phyloP scores from a whole-genome alignment of 2,329 filamentous ascomycete species.

The Decorospora gaudefroyi region DNA sequence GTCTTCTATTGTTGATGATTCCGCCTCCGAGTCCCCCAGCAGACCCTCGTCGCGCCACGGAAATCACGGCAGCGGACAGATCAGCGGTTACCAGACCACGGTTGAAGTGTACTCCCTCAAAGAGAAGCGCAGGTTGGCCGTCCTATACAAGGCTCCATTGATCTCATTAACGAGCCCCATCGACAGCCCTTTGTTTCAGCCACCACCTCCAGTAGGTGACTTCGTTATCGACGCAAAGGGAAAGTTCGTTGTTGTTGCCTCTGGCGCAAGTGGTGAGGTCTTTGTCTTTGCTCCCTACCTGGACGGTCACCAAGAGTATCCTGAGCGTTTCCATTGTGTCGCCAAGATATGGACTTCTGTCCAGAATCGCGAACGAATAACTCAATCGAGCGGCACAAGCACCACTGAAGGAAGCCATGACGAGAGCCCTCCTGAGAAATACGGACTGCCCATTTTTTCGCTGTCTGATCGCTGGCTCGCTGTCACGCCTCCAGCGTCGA shows the following conservation, averaged over 20 bases:
- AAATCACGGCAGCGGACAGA: conserved; percentile 36
- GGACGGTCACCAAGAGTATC: conserved; percentile 33
- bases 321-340: conserved; percentile 64
- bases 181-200: conserved; percentile 66
- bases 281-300: conserved; percentile 65
- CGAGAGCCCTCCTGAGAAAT: conserved; percentile 40
- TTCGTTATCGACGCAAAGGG: conserved; percentile 74
- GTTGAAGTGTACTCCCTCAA: conserved; percentile 87
- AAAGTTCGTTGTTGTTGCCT: conserved; percentile 73
- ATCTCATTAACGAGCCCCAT: conserved; percentile 61
- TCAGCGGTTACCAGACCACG: conserved; percentile 77
- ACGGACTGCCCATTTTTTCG: conserved; percentile 68
- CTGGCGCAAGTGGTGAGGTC: conserved; percentile 82
- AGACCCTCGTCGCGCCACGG: conserved; percentile 41
- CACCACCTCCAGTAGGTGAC: conserved; percentile 71
- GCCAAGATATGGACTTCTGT: conserved; percentile 92
- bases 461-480: conserved; percentile 76
- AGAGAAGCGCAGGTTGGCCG: conserved; percentile 71
- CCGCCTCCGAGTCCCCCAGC: conserved; percentile 43
- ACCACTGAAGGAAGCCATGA: conserved; percentile 45
- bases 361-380: conserved; percentile 56
- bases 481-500: conserved; percentile 73
- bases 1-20: conserved; percentile 46
- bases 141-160: conserved; percentile 72
- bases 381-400: conserved; percentile 44